Conservation (phyloP, 495 filamentous ascomycete species). For the Lasiosphaeris hirsuta region DNA sequence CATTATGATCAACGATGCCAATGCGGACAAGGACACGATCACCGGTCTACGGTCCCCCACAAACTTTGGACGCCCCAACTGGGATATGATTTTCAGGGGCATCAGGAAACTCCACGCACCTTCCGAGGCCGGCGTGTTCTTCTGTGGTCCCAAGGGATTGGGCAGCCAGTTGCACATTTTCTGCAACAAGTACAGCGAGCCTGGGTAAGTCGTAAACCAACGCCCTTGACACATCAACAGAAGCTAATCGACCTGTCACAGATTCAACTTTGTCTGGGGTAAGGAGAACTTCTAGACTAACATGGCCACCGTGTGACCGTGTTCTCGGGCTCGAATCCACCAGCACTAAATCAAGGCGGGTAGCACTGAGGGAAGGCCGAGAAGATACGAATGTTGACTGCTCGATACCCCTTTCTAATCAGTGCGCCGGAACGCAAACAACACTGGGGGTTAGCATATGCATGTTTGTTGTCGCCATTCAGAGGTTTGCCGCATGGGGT, state of each 20-base stretch:
- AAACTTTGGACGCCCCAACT: conserved; percentile 75
- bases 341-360: background rate
- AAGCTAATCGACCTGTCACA: conserved; percentile 16
- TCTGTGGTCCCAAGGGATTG: conserved; percentile 71
- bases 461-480: background rate
- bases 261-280: conserved; percentile 64
- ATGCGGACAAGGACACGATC: conserved; percentile 73
- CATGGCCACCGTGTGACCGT: background rate
- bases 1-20: conserved; percentile 81
- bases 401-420: background rate
- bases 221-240: background rate
- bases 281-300: conserved; percentile 69
- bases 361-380: background rate
- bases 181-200: conserved; percentile 75
- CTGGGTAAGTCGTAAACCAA: conserved; percentile 49
- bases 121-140: conserved; percentile 75
- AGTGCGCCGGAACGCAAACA: conserved; percentile 19
- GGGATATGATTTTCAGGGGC: conserved; percentile 75
- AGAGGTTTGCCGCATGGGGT: background rate
- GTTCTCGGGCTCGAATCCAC: background rate
- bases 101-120: conserved; percentile 69
- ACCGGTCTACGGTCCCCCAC: conserved; percentile 72
- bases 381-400: background rate
- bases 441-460: background rate
- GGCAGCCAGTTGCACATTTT: conserved; percentile 67